These are phyloP conservation scores for Cladosporium sp. DNA, from an alignment of 2,329 filamentous ascomycete genomes.

Conservation along the genomic window DNA sequence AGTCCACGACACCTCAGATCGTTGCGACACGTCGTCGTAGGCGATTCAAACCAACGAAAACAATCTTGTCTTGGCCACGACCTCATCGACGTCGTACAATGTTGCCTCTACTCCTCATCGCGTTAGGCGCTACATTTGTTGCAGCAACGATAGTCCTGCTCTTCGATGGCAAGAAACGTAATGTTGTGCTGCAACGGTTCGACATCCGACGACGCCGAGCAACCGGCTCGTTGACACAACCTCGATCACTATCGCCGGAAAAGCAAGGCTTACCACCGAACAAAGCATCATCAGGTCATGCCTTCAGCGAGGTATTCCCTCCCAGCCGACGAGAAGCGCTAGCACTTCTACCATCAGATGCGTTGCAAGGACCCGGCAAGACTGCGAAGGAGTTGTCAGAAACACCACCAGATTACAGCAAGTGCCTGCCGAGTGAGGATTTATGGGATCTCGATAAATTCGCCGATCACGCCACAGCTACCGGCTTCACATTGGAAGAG, in stretches of 20 bases:
- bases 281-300: slow-evolving; percentile 16
- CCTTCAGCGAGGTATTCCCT: slow-evolving; percentile 48
- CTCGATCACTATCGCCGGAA: slow-evolving; percentile 50
- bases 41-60: not conserved
- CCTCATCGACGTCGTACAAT: not conserved
- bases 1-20: not conserved
- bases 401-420: slow-evolving; percentile 20
- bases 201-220: slow-evolving; percentile 36
- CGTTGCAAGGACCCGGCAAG: slow-evolving; percentile 27
- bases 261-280: slow-evolving; percentile 34
- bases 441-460: slow-evolving; percentile 19
- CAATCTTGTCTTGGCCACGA: not conserved
- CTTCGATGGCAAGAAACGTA: slow-evolving; percentile 34
- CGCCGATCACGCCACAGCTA: slow-evolving; percentile 47
- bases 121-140: slow-evolving; percentile 28
- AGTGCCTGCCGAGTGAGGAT: slow-evolving; percentile 21
- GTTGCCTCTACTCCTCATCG: not conserved
- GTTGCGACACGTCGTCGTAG: not conserved
- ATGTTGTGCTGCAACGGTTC: slow-evolving; percentile 28
- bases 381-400: slow-evolving; percentile 23
- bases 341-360: slow-evolving; percentile 24
- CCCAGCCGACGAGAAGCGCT: slow-evolving; percentile 49
- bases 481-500: slow-evolving; percentile 66
- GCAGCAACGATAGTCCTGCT: slow-evolving; percentile 23
- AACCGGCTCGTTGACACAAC: slow-evolving; percentile 51